phyloP scores from a whole-genome alignment of 2,329 filamentous ascomycete genomes.

The Chaetomium globosum region DNA sequence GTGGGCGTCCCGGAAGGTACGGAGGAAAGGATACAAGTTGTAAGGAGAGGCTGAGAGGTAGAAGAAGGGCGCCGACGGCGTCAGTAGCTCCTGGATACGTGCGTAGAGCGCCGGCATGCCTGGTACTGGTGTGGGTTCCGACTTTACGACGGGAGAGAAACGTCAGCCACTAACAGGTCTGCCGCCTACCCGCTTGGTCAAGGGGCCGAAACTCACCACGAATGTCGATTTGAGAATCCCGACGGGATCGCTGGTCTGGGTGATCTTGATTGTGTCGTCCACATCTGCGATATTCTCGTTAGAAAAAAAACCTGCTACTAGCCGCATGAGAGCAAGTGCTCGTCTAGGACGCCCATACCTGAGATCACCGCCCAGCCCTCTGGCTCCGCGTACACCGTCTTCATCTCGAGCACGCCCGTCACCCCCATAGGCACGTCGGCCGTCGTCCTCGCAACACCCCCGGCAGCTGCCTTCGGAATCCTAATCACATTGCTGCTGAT shows the following conservation, averaged over 20 bases:
- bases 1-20: constrained; percentile 67
- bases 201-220: constrained; percentile 44
- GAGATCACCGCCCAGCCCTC: constrained; percentile 85
- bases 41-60: constrained; percentile 94
- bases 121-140: constrained; percentile 67
- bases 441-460: constrained; percentile 50
- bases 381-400: constrained; percentile 72
- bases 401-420: constrained; percentile 62
- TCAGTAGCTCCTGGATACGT: constrained; percentile 59
- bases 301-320: constrained; percentile 23
- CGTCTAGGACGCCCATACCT: constrained; percentile 46
- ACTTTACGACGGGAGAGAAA: constrained; percentile 38
- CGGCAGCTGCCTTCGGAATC: constrained; percentile 53
- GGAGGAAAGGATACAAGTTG: constrained; percentile 88
- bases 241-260: constrained; percentile 75
- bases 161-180: background rate
- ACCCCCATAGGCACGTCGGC: constrained; percentile 56
- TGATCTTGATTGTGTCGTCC: constrained; percentile 94
- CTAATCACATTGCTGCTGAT: constrained; percentile 66
- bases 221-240: constrained; percentile 86
- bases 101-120: constrained; percentile 87
- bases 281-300: constrained; percentile 60
- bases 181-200: background rate
- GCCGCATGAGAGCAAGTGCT: background rate
- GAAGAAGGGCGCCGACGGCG: constrained; percentile 74